Base-by-base conservation (phyloP, 192 early-diverging fungal genomes). In the Entrophospora sp. region DNA sequence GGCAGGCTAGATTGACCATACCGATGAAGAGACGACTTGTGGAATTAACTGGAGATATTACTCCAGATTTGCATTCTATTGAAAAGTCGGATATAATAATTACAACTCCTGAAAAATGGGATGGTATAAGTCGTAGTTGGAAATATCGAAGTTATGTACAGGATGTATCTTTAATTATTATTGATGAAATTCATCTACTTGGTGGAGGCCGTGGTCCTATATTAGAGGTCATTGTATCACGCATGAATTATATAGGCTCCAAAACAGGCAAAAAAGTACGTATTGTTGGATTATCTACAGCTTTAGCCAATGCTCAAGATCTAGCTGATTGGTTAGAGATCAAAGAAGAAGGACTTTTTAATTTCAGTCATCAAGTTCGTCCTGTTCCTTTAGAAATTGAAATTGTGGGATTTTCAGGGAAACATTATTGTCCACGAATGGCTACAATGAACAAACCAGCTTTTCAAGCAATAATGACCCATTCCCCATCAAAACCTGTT, bases 101-200 rank as follows among this genome's bases (percentile, higher is more conserved):
- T 60, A 97, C 94, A 0, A 99, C 97, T 10, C 95, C 97, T 0
- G 94, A 96, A 69, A 97, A 98, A 68, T 99, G 95, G 95, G 94
- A 99, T 77, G 94, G 94, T 61, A 90, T 99, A 66, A 91, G 86
- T 73, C 88, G 97, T 56, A 88, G 83, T 42, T 97, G 94, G 88
- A 84, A 94, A 58, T 87, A 81, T n/a, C 83, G 95, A 44, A 84
- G 79, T 10, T 98, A 96, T 78, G 94, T 97, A 18, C 85, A 82
- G 38, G 73, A 80, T 38, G 92, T 99, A 24, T 89, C 92, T 9
- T 75, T 90, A 43, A 89, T 99, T 13, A 94, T 99, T 45, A 95
- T 98, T 71, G 97, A 97, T 77, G 97, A 98, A 80, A 98, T 99
- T 49, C 95, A 99, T 73, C 77, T 97, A 59, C 83, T 99, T 13